Evolutionary conservation across 2,329 filamentous ascomycete species (phyloP).

Genomic region (Paecilomyces dactylethromorphus): DNA sequence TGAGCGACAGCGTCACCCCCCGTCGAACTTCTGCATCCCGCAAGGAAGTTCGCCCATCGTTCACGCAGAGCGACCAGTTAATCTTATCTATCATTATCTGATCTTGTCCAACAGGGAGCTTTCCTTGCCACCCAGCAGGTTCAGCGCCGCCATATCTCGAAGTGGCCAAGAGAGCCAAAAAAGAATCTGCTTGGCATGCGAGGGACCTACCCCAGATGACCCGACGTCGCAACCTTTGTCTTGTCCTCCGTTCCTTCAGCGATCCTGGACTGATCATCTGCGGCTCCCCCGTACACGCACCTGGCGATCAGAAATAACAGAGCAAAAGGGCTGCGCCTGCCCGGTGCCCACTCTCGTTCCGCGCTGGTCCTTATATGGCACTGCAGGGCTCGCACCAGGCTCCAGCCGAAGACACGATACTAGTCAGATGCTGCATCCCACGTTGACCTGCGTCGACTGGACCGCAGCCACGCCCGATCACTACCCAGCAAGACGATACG

Average conservation of each 20-base stretch:
- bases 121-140: background rate
- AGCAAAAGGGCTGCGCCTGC: background rate
- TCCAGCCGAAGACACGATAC: conserved; percentile 1
- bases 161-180: background rate
- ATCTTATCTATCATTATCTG: conserved; percentile 16
- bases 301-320: background rate
- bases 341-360: conserved; percentile 11
- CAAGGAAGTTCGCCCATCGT: background rate
- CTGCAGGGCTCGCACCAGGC: background rate
- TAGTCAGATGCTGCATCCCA: conserved; percentile 13
- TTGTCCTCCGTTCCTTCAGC: conserved; percentile 1
- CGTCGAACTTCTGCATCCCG: background rate
- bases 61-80: conserved; percentile 5
- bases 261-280: background rate
- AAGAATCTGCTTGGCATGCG: background rate
- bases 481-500: conserved; percentile 5
- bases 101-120: conserved; percentile 3
- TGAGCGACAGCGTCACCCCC: background rate
- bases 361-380: conserved; percentile 13
- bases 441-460: conserved; percentile 24
- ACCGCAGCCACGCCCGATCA: conserved; percentile 10
- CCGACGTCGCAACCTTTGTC: conserved; percentile 3
- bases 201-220: background rate
- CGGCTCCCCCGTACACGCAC: background rate
- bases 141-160: background rate